Conservation (phyloP, 108 stramenopile genomes). For the Schizochytrium sp. region DNA sequence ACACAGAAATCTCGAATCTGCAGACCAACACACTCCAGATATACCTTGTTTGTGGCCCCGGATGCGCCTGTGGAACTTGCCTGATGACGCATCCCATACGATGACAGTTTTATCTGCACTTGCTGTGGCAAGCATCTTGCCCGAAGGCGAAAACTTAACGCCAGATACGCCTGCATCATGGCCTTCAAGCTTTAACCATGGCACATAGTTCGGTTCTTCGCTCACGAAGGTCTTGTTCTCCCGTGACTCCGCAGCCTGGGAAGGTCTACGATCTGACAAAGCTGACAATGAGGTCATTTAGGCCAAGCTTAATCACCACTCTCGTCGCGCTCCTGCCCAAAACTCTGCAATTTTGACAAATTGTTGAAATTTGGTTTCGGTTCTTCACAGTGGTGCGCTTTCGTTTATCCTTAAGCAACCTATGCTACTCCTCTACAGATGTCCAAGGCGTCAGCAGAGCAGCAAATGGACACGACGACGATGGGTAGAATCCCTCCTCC, state of each 20-base stretch:
- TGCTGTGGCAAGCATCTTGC: conserved; percentile 75
- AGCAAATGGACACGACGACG: no score
- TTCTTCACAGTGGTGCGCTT: no score
- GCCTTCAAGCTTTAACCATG: conserved; percentile 66
- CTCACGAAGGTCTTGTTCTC: background rate
- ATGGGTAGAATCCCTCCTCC: no score
- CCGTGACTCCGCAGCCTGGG: background rate
- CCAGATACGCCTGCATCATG: conserved; percentile 82
- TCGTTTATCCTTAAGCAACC: no score
- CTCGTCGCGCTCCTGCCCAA: no score
- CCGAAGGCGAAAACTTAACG: conserved; percentile 77
- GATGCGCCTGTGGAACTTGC: background rate
- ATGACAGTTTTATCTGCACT: conserved; percentile 45
- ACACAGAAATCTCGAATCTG: conserved; percentile 52
- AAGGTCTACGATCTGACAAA: no score
- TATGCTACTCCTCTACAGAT: no score
- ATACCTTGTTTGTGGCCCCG: conserved; percentile 45
- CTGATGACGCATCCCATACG: conserved; percentile 15
- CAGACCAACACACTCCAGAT: conserved; percentile 41
- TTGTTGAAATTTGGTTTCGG: no score
- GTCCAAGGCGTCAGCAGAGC: no score
- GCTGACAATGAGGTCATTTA: no score
- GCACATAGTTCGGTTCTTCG: background rate
- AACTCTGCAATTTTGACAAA: no score
- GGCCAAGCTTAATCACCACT: no score